phyloP scores from a whole-genome alignment of 2,329 filamentous ascomycete species.

The Calonectria hongkongensis region DNA sequence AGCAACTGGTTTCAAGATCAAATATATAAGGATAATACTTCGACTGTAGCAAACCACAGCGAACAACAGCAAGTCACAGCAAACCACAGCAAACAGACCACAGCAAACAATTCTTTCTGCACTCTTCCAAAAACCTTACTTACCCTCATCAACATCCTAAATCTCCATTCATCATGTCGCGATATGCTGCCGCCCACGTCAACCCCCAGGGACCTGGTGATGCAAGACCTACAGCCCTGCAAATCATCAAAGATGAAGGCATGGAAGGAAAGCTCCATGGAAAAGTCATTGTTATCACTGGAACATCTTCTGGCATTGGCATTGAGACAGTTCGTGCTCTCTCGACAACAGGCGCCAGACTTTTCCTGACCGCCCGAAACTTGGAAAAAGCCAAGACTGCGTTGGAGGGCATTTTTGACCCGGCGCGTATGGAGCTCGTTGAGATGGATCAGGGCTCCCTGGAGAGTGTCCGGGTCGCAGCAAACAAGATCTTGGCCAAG shows the following conservation, averaged over 20 bases:
- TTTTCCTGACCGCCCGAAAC: slow-evolving; percentile 61
- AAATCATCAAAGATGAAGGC: slow-evolving; percentile 59
- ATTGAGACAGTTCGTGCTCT: slow-evolving; percentile 63
- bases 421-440: slow-evolving; percentile 17
- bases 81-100: too few relatives aligned
- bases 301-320: slow-evolving; percentile 61
- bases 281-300: slow-evolving; percentile 63
- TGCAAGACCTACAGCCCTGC: slow-evolving; percentile 57
- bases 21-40: background rate
- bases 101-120: background rate
- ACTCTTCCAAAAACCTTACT: background rate
- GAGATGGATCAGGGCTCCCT: slow-evolving; percentile 27
- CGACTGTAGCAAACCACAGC: too few relatives aligned
- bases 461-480: slow-evolving; percentile 24
- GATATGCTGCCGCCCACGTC: slow-evolving; percentile 46
- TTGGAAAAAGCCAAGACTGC: slow-evolving; percentile 57
- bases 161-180: slow-evolving; percentile 25
- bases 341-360: slow-evolving; percentile 59
- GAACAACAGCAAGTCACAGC: too few relatives aligned
- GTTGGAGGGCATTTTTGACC: slow-evolving; percentile 45
- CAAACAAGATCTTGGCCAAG: background rate
- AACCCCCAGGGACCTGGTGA: slow-evolving; percentile 55
- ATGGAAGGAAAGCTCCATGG: slow-evolving; percentile 52
- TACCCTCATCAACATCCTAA: background rate
- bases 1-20: background rate